A percentile compares a stretch with the other conserved stretches of the same genome.
Conservation (phyloP, 140 eudicot species). For the Cichorium intybus region DNA sequence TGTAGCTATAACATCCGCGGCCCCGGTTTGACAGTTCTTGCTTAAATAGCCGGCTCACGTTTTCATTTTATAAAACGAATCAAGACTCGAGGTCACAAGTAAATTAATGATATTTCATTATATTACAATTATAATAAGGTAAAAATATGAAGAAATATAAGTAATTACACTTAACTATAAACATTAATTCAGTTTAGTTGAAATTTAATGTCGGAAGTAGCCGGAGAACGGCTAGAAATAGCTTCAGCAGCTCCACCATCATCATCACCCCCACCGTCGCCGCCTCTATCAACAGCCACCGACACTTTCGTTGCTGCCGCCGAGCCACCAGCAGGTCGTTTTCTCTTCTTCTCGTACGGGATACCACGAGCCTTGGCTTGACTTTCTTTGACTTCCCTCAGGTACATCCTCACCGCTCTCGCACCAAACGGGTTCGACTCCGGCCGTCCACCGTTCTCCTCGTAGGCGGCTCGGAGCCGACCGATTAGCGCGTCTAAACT, state of each 20-base stretch:
- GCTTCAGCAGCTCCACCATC: slow-evolving; percentile 8
- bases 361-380: slow-evolving; percentile 79
- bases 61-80: background rate
- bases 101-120: background rate
- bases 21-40: background rate
- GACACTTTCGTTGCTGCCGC: background rate
- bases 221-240: slow-evolving; percentile 14
- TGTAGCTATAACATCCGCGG: background rate
- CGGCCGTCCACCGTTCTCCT: slow-evolving; percentile 64
- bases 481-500: slow-evolving; percentile 75
- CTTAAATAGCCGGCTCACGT: background rate
- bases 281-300: slow-evolving; percentile 16
- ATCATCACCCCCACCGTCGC: slow-evolving; percentile 4
- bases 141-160: background rate
- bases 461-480: slow-evolving; percentile 64
- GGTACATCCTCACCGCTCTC: slow-evolving; percentile 65
- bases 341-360: slow-evolving; percentile 72
- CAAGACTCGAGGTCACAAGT: background rate
- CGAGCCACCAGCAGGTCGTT: slow-evolving; percentile 28
- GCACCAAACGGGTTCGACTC: slow-evolving; percentile 76
- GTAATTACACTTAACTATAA: slow-evolving; percentile 21
- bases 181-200: slow-evolving; percentile 1
- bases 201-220: slow-evolving; percentile 19
- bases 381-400: slow-evolving; percentile 65
- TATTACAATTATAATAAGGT: background rate